Percentiles rank a stretch among this genome's conserved stretches.
phyloP scores from a whole-genome alignment of 2,329 filamentous ascomycete genomes.

The Orbilia ellipsospora region DNA sequence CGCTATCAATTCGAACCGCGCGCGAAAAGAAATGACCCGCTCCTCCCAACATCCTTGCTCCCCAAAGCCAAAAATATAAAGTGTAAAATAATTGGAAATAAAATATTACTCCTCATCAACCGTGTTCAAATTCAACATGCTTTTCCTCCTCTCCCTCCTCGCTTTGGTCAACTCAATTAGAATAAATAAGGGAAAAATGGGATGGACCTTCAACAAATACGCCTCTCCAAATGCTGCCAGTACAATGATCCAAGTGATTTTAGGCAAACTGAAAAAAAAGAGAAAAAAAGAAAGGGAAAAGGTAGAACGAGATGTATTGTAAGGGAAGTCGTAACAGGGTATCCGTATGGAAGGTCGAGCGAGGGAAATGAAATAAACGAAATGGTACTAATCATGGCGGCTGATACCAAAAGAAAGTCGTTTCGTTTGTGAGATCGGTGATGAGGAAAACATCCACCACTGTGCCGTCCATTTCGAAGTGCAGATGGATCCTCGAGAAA shows the following conservation, averaged over 20 bases:
- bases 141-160: constrained; percentile 42
- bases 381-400: constrained; percentile 12
- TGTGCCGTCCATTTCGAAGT: constrained; percentile 40
- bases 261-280: constrained; percentile 19
- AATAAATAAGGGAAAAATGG: constrained; percentile 2
- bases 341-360: constrained; percentile 16
- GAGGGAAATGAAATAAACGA: neutral
- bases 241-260: constrained; percentile 39
- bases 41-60: neutral
- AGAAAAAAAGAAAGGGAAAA: neutral
- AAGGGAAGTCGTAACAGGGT: constrained; percentile 33
- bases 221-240: constrained; percentile 48
- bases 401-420: constrained; percentile 7
- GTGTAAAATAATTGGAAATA: neutral
- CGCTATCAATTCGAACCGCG: constrained; percentile 17
- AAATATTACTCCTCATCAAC: constrained; percentile 17
- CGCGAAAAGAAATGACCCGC: neutral
- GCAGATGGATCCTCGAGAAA: constrained; percentile 12
- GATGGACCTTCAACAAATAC: constrained; percentile 43
- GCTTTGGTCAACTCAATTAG: constrained; percentile 13
- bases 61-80: neutral
- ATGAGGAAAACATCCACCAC: constrained; percentile 24
- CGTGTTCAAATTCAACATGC: constrained; percentile 7
- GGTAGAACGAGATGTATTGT: constrained; percentile 12
- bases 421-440: neutral